Evolutionary conservation across 257 asterid genomes (phyloP), one percentile per base, ranked within the genome.

Genomic region (Solanum chilense): DNA sequence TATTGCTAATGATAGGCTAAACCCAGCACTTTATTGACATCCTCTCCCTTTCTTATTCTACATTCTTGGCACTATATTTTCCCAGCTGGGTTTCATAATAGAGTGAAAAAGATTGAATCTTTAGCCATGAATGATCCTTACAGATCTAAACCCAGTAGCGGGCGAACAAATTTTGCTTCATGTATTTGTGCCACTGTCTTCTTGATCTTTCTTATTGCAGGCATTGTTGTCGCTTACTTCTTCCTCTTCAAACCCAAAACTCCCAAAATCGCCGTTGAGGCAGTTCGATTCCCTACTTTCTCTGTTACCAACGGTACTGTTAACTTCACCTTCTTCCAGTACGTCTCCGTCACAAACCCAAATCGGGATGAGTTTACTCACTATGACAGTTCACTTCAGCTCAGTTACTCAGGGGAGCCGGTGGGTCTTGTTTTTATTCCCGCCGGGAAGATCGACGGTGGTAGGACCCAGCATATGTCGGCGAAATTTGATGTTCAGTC

Each of bases 301-400:
- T 93, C 98, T 87, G 90, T 92, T 92, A 62, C 96, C 1, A 96
- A 96, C 90, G 96, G 95, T 89, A 93, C 96, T 86, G 94, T 96
- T 71, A 89, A 93, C 92, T 95, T 96, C 93, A 94, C 96, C 62
- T 95, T 95, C 92, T 90, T 96, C 92, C 99, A 96, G 82, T 93
- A 87, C 90, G 98, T 94, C 91, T 93, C 99, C 31, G 99, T 96
- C 21, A 90, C 93, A 2, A 96, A 96, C 92, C 98, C 99, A 1
- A 96, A 96, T 92, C 93, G 98, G 70, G 98, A 94, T 87, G 95
- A 92, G 77, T 96, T 96, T 90, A 94, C 98, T 39, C 99, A 96
- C 93, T 96, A 93, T 91, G 99, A 95, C 93, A 95, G 98, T 94
- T 93, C 99, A n/a, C 92, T 96, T 73, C 97, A 95, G 94, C 93